Percentiles rank a stretch among this genome's conserved stretches.
phyloP scores from a whole-genome alignment of 441 rosid genomes.

The Corymbia calophylla region DNA sequence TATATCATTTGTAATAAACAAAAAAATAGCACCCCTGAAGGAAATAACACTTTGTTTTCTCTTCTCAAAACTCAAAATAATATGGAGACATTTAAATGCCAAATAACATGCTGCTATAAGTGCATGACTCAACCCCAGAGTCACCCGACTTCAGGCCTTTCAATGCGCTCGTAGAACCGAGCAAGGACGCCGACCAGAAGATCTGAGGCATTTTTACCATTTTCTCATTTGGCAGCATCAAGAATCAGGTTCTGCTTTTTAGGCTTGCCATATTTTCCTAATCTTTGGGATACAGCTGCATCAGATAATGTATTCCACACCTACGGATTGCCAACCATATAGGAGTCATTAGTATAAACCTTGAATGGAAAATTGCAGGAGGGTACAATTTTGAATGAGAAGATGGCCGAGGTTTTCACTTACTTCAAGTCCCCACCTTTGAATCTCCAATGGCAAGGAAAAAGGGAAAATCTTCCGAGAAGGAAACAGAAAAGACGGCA shows the following conservation, averaged over 20 bases:
- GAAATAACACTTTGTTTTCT: not conserved
- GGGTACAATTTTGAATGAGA: not conserved
- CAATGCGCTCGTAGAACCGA: not conserved
- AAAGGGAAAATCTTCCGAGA: constrained; percentile 62
- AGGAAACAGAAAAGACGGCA: constrained; percentile 56
- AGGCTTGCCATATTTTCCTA: constrained; percentile 13
- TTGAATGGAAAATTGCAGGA: not conserved
- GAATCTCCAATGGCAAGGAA: constrained; percentile 82
- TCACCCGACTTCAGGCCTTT: not conserved
- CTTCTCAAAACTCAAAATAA: not conserved
- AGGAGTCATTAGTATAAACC: not conserved
- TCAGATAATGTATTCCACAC: constrained; percentile 42
- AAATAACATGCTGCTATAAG: not conserved
- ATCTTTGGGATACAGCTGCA: constrained; percentile 25
- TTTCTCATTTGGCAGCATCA: too few species aligned
- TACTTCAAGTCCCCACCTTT: constrained; percentile 58
- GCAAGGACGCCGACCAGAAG: not conserved
- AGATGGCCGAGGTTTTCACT: not conserved
- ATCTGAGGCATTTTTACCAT: not conserved
- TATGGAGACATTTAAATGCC: not conserved
- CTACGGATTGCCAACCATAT: not conserved
- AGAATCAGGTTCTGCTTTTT: not conserved
- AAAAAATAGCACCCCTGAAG: too few species aligned
- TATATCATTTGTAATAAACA: too few species aligned
- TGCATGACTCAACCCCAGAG: not conserved